Base-by-base conservation (phyloP, 495 filamentous ascomycete species). In the Ramalina intermedia region DNA sequence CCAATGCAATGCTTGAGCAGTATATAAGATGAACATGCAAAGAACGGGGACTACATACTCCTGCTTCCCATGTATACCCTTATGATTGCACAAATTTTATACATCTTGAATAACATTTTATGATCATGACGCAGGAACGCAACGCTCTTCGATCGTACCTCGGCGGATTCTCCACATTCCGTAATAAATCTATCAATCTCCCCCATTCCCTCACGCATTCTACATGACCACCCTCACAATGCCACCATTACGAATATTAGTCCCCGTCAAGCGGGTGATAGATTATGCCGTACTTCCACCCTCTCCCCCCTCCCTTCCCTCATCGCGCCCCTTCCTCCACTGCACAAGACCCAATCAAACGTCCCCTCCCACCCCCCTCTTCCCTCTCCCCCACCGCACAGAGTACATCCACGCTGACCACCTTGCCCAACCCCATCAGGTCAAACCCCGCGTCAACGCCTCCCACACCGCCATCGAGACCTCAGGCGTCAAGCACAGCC, bases 391-490 rank as follows among this genome's bases (percentile, higher is more conserved):
- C 47, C 53, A n/a, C 9, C 17, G 29, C 37, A 33, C 41, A 43
- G 37, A 16, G 21, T 29, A 14, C 40, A 49, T 37, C 18, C 49
- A 13, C n/a, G n/a, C 8, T 29, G 38, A 26, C 41, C 48, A 16
- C 38, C 23, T 37, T 21, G 7, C 18, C 18, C 23, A 36, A 18
- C 11, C 24, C 41, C 37, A 26, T 48, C 61, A 98, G 91, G 78
- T 95, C 76, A 96, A 95, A 74, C 91, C 91, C 48, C 85, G 91
- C 56, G 87, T 96, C 74, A 96, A 96, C 79, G 89, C 91, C 65
- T 68, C 91, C 61, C 81, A 86, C 65, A 96, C 91, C 37, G 93
- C 80, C 62, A 80, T 98, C 68, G 87, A 94, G 69, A 95, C 85
- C 41, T 68, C 76, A 41, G 84, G 83, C 56, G 87, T 96, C 57